Conservation (phyloP, 108 stramenopile genomes). For the Hondaea fermentalgiana region DNA sequence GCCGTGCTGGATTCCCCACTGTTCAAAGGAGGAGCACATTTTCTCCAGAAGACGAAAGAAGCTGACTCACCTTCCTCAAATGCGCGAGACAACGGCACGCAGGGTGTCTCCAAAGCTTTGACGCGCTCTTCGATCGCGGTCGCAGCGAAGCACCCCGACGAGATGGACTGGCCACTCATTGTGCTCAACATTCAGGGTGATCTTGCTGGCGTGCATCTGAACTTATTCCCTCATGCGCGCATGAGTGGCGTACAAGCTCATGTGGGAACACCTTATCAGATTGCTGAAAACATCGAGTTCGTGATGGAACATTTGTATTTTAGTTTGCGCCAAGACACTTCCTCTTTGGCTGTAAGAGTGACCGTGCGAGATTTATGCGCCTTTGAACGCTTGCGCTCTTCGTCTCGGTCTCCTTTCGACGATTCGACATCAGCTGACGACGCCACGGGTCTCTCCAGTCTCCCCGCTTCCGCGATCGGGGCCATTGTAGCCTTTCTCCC, state of each 20-base stretch:
- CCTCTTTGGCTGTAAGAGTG: neutral
- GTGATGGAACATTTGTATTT: neutral
- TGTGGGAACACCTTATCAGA: neutral
- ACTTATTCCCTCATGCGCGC: neutral
- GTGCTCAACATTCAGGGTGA: neutral
- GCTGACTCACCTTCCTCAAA: no score
- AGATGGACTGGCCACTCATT: neutral
- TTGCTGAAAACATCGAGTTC: neutral
- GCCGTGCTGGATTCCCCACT: neutral
- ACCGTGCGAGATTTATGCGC: neutral
- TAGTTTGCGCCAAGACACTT: neutral
- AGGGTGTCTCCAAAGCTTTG: no score
- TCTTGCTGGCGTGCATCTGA: neutral
- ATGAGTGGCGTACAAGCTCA: neutral
- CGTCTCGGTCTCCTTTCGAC: neutral
- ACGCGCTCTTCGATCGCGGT: no score
- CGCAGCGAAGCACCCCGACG: no score
- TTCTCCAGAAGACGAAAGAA: no score
- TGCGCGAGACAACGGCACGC: no score
- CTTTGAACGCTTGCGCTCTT: neutral
- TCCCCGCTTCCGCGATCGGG: neutral
- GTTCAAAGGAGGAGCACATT: neutral
- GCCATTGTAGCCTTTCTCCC: neutral
- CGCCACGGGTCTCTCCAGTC: neutral
- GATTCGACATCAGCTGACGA: neutral